Conservation (phyloP, 148 eudicot species). For the Heliosperma pusillum region DNA sequence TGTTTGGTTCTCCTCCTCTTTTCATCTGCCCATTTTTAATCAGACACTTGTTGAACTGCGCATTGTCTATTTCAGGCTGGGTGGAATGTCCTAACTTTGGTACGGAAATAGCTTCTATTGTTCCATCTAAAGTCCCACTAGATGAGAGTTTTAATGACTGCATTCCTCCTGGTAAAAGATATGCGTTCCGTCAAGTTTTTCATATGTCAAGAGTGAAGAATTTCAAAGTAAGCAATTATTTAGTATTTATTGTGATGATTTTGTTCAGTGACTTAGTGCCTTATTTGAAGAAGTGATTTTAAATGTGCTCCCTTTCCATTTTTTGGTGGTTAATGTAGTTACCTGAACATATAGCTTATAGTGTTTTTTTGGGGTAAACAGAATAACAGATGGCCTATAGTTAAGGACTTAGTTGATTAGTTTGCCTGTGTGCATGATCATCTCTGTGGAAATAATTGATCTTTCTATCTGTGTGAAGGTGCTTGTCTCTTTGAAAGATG, state of each 20-base stretch:
- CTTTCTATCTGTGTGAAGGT: background rate
- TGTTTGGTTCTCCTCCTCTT: background rate
- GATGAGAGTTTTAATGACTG: conserved; percentile 62
- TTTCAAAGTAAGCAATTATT: conserved; percentile 53
- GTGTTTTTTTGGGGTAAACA: too few relatives aligned
- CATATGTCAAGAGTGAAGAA: conserved; percentile 60
- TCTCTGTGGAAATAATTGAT: background rate
- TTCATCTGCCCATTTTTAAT: background rate
- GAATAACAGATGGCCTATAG: background rate
- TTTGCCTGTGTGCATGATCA: background rate
- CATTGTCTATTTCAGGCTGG: conserved; percentile 60
- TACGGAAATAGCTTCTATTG: conserved; percentile 57
- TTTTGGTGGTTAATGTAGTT: background rate
- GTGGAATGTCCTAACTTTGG: conserved; percentile 82
- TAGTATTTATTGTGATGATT: background rate
- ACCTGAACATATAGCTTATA: background rate
- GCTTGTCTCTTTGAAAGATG: background rate
- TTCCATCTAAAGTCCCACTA: conserved; percentile 96
- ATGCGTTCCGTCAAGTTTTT: conserved; percentile 77
- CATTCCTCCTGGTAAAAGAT: conserved; percentile 81
- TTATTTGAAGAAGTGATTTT: background rate
- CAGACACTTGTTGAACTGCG: background rate
- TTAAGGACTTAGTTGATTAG: background rate
- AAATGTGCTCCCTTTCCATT: background rate
- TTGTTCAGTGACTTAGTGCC: background rate